Evolutionary conservation across 192 early-diverging fungal genomes (phyloP), one percentile per base, ranked within the genome.

Genomic region (Coemansia erecta): DNA sequence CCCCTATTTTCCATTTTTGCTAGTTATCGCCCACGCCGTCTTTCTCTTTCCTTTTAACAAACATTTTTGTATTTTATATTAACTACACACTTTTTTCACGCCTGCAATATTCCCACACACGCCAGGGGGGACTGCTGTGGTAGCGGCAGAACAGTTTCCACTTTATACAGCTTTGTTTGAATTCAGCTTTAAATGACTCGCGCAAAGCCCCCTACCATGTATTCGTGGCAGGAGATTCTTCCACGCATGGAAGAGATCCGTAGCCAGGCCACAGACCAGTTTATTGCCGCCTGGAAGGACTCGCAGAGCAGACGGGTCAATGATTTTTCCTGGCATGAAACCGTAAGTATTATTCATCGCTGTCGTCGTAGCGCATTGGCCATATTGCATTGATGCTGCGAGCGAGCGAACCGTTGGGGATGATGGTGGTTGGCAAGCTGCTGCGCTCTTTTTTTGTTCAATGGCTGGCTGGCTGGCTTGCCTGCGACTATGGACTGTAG

Each of bases 301-400:
- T 60, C 76, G 19, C 54, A 56, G 51, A 22, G 66, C 22, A 65
- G 45, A 13, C 33, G 56, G 24, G 58, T 56, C 14, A 58, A 63
- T 37, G 66, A 64, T 56, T 79, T 79, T 79, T 61, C 65, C 41
- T 79, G 76, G 76, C 76, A 79, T n/a, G 76, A 79, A 65, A 79
- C 70, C 8, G 76, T 79, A 79, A 69, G 74, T 37, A 37, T 14
- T 23, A 26, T 17, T 14, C 49, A 51, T 51, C 23, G 24, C 35
- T 37, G 35, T 11, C 35, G 35, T 11, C 35, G 10, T 37, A 37
- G 35, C 35, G 35, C 35, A 37, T 37, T 37, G 35, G 35, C 35
- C 35, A 37, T 37, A 11, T 37, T 37, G 35, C 35, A 37, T 37
- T 37, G 35, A 37, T 37, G 6, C 35, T 37, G 35, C 35, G 35